A percentile compares a stretch with the other conserved stretches of the same genome.
phyloP scores from a whole-genome alignment of 2,329 filamentous ascomycete species.

The Lecanicillium sp. region DNA sequence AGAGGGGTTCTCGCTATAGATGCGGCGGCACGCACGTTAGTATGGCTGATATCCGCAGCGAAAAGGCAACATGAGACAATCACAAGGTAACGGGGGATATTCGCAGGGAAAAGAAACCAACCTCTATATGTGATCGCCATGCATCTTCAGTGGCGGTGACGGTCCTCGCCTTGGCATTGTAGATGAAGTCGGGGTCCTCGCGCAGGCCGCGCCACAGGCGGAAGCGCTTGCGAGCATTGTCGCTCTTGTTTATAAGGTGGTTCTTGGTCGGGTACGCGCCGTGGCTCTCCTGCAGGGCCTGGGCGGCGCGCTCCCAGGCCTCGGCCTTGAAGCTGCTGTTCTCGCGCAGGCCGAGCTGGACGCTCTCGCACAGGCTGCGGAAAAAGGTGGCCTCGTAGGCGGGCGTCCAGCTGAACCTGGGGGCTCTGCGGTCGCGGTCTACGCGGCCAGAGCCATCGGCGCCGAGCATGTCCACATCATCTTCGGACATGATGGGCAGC shows the following conservation, averaged over 20 bases:
- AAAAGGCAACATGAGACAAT: neutral
- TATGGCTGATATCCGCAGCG: slow-evolving; percentile 10
- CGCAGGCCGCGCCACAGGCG: slow-evolving; percentile 52
- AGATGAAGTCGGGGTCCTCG: slow-evolving; percentile 49
- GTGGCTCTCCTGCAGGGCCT: slow-evolving; percentile 46
- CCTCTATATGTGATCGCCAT: slow-evolving; percentile 50
- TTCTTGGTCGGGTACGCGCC: slow-evolving; percentile 51
- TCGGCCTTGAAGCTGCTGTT: slow-evolving; percentile 55
- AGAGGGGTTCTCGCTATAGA: slow-evolving; percentile 51
- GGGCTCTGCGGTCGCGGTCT: slow-evolving; percentile 34
- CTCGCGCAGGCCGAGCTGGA: slow-evolving; percentile 47
- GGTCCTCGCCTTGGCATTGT: slow-evolving; percentile 40
- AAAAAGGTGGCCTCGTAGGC: slow-evolving; percentile 55
- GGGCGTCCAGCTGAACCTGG: slow-evolving; percentile 53
- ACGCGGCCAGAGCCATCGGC: slow-evolving; percentile 25
- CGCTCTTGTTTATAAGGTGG: slow-evolving; percentile 56
- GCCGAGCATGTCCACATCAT: slow-evolving; percentile 28
- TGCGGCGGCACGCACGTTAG: too few species aligned
- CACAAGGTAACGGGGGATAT: neutral
- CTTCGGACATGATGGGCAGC: slow-evolving; percentile 26
- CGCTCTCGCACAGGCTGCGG: slow-evolving; percentile 51
- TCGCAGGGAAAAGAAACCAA: slow-evolving; percentile 20
- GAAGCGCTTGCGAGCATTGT: slow-evolving; percentile 56
- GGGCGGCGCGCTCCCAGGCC: slow-evolving; percentile 51
- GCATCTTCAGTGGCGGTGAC: slow-evolving; percentile 50